phyloP scores from a whole-genome alignment of 257 asterid species.

The Mentha longifolia region DNA sequence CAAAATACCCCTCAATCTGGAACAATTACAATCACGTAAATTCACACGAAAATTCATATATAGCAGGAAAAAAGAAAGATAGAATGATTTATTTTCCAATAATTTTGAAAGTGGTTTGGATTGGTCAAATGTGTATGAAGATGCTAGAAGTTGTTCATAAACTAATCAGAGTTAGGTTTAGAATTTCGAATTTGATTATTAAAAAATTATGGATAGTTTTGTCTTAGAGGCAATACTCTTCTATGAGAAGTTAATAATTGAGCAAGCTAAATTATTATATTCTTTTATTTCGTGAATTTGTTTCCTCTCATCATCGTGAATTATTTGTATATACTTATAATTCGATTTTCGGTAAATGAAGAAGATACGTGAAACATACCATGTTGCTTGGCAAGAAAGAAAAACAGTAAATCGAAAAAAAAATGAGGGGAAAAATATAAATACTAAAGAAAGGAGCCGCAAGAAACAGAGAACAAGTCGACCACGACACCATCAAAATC shows the following conservation, averaged over 20 bases:
- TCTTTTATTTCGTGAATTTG: neutral
- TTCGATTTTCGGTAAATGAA: neutral
- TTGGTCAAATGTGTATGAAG: neutral
- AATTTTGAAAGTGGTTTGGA: neutral
- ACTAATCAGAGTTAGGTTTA: neutral
- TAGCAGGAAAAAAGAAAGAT: too few relatives aligned
- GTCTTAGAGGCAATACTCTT: neutral
- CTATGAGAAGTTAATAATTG: neutral
- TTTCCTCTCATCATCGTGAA: neutral
- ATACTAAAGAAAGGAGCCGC: neutral
- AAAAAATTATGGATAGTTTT: neutral
- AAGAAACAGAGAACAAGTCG: neutral
- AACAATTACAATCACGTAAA: neutral
- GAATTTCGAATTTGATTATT: neutral
- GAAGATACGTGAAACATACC: neutral
- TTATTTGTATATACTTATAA: neutral
- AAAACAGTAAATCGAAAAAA: neutral
- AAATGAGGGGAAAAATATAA: neutral
- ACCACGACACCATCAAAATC: conserved; percentile 1
- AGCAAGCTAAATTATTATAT: neutral
- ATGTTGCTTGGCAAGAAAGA: neutral
- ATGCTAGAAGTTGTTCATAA: neutral
- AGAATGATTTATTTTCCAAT: neutral
- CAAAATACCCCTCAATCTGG: too few relatives aligned
- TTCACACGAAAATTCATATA: neutral